Evolutionary conservation across 2,329 filamentous ascomycete species (phyloP).

Genomic region (Fusarium sp.): DNA sequence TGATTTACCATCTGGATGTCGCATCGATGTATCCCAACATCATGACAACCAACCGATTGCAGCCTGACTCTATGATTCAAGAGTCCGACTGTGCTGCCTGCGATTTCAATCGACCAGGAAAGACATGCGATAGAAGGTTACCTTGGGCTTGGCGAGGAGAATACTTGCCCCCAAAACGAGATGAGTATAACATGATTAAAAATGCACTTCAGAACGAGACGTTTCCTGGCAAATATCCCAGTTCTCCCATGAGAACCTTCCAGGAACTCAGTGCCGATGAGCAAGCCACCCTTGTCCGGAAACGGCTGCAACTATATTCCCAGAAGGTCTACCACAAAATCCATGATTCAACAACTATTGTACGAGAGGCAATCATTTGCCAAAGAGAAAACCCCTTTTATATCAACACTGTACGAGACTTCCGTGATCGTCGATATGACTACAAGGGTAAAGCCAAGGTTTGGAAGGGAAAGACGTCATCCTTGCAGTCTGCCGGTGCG

Average conservation of each 20-base stretch:
- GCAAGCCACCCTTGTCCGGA: constrained; percentile 81
- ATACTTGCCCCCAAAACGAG: constrained; percentile 92
- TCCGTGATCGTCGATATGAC: constrained; percentile 96
- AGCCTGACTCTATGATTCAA: constrained; percentile 98
- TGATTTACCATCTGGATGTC: constrained; percentile 98
- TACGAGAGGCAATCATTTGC: constrained; percentile 96
- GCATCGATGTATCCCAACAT: constrained; percentile 99
- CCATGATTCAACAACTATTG: constrained; percentile 90
- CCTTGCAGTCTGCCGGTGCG: constrained; percentile 84
- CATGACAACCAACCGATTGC: constrained; percentile 98
- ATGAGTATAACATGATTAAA: constrained; percentile 99
- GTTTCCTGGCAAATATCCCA: constrained; percentile 83
- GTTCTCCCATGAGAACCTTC: constrained; percentile 76
- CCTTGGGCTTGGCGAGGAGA: constrained; percentile 99
- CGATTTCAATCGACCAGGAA: constrained; percentile 97
- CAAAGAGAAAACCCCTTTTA: constrained; percentile 99
- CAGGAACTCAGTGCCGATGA: constrained; percentile 84
- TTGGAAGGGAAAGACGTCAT: constrained; percentile 96
- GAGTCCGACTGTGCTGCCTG: constrained; percentile 97
- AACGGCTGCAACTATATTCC: constrained; percentile 89
- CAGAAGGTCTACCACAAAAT: constrained; percentile 99
- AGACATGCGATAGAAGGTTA: constrained; percentile 92
- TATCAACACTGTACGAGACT: constrained; percentile 93
- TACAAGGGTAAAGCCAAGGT: constrained; percentile 98
- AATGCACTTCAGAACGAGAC: constrained; percentile 90